These are phyloP conservation scores for Scutellaria minor DNA, from an alignment of 257 asterid genomes.

Conservation along the genomic window DNA sequence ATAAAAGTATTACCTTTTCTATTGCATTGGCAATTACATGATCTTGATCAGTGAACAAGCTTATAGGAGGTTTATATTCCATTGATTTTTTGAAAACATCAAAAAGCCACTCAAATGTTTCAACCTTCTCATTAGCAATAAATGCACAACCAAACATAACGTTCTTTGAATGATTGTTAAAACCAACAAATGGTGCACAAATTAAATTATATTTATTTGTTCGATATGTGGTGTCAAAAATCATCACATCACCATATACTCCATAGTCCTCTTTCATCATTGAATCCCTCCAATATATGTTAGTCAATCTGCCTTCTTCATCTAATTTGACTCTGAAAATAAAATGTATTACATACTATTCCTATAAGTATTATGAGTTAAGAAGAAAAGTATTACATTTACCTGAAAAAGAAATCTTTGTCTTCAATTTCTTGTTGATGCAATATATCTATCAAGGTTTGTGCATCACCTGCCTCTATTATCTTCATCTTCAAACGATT, in stretches of 20 bases:
- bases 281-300: conserved; percentile 14
- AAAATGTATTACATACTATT: too few relatives aligned
- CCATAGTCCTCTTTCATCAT: conserved; percentile 24
- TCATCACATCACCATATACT: not conserved
- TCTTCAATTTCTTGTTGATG: not conserved
- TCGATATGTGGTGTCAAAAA: conserved; percentile 18
- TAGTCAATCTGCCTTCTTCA: not conserved
- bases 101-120: conserved; percentile 19
- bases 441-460: not conserved
- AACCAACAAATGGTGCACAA: conserved; percentile 8
- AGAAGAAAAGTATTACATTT: too few relatives aligned
- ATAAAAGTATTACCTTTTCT: not conserved
- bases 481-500: not conserved
- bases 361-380: too few relatives aligned
- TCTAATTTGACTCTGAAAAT: not conserved
- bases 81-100: conserved; percentile 11
- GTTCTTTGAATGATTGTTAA: conserved; percentile 19
- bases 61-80: not conserved
- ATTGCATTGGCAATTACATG: not conserved
- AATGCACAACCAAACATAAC: conserved; percentile 19
- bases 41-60: not conserved
- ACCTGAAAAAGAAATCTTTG: not conserved
- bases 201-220: conserved; percentile 13
- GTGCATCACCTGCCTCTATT: conserved; percentile 13
- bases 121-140: not conserved